These are phyloP conservation scores for Ballota nigra DNA, from an alignment of 257 asterid genomes.

Conservation along the genomic window DNA sequence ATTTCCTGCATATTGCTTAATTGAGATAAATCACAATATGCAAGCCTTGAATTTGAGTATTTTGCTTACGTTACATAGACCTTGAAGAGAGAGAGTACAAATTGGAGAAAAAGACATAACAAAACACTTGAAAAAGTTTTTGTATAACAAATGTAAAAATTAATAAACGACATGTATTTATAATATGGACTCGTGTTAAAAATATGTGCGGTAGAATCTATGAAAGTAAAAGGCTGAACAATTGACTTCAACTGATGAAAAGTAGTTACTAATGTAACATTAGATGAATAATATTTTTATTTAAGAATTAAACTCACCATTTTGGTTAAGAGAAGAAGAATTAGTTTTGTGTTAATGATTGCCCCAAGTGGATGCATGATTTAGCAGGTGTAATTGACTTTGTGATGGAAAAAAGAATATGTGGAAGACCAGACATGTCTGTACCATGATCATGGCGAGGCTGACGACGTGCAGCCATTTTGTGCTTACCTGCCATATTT, in stretches of 20 bases:
- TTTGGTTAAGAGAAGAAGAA: too few species aligned
- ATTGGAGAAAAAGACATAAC: too few species aligned
- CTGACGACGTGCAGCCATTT: not conserved
- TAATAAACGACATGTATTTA: too few species aligned
- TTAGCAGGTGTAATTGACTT: not conserved
- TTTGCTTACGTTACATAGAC: too few species aligned
- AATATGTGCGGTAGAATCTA: too few species aligned
- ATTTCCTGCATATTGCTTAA: not conserved
- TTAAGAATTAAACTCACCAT: too few species aligned
- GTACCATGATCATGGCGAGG: not conserved
- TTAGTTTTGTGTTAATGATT: not conserved
- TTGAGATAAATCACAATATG: constrained; percentile 12
- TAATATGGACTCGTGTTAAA: too few species aligned
- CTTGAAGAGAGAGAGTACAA: too few species aligned
- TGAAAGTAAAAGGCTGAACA: not conserved
- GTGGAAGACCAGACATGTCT: not conserved
- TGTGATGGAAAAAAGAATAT: not conserved
- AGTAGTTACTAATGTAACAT: not conserved
- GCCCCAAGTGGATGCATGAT: not conserved
- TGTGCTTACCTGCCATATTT: not conserved
- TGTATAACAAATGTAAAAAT: too few species aligned
- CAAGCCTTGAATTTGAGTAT: not conserved
- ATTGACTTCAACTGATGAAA: not conserved
- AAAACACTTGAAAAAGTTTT: too few species aligned
- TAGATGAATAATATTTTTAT: not conserved